Conservation (phyloP, 2,329 filamentous ascomycete species). For the Aspergillus bombycis region DNA sequence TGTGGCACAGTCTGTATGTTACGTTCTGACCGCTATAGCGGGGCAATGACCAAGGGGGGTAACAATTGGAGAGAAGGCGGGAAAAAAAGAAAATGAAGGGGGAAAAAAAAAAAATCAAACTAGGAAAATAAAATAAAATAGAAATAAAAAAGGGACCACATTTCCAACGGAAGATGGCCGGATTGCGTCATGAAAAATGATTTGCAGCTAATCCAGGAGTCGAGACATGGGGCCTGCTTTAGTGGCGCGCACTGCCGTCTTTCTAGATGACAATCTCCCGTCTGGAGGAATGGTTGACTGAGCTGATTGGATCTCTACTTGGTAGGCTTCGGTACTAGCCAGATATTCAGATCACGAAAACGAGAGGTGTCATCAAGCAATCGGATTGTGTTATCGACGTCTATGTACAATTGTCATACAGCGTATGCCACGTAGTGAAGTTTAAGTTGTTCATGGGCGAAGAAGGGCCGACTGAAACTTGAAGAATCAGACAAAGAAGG, state of each 20-base stretch:
- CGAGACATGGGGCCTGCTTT: slow-evolving; percentile 27
- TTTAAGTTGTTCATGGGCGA: not conserved
- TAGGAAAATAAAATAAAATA: slow-evolving; percentile 4
- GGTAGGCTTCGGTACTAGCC: slow-evolving; percentile 3
- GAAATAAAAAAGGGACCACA: slow-evolving; percentile 5
- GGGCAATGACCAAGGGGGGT: slow-evolving; percentile 2
- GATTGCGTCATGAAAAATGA: slow-evolving; percentile 27
- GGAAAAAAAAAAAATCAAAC: slow-evolving; percentile 11
- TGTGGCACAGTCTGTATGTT: not conserved
- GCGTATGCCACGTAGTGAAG: not conserved
- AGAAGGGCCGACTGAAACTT: not conserved
- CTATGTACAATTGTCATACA: not conserved
- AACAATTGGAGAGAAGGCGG: not conserved
- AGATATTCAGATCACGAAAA: not conserved
- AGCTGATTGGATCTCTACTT: slow-evolving; percentile 7
- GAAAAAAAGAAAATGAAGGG: slow-evolving; percentile 3
- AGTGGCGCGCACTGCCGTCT: slow-evolving; percentile 27
- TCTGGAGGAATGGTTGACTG: slow-evolving; percentile 9
- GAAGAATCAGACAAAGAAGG: not conserved
- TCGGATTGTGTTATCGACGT: not conserved
- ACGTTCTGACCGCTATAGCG: slow-evolving; percentile 2
- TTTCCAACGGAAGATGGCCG: slow-evolving; percentile 17
- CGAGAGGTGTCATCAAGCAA: not conserved
- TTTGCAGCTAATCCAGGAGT: slow-evolving; percentile 29
- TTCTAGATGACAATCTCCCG: slow-evolving; percentile 31